A percentile compares a stretch with the other conserved stretches of the same genome.
Conservation (phyloP, 2,329 filamentous ascomycete species). For the Microcyclosporella mali region DNA sequence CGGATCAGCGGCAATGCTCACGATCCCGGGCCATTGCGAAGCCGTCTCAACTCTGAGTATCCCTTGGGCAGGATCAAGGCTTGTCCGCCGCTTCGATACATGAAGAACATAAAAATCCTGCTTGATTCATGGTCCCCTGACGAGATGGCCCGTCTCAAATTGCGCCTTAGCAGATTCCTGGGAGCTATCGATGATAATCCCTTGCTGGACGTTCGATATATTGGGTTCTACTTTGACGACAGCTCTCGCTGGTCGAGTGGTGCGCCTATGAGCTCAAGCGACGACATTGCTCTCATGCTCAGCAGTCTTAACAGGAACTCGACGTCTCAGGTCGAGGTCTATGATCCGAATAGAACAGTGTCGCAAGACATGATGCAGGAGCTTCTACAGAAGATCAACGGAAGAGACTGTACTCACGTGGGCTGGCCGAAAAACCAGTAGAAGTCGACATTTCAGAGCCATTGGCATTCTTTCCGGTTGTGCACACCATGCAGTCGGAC, state of each 20-base stretch:
- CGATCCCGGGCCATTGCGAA: slow-evolving; percentile 2
- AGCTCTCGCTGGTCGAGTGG: neutral
- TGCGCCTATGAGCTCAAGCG: too few species aligned
- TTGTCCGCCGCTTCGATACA: neutral
- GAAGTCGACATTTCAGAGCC: too few species aligned
- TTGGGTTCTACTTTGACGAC: slow-evolving; percentile 1
- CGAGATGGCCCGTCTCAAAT: neutral
- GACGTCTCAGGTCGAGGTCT: too few species aligned
- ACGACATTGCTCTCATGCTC: too few species aligned
- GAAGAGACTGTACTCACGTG: too few species aligned
- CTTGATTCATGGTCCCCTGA: neutral
- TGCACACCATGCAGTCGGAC: too few species aligned
- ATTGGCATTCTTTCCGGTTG: too few species aligned
- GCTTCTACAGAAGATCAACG: too few species aligned
- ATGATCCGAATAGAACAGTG: too few species aligned
- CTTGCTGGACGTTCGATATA: neutral
- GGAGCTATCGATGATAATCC: neutral
- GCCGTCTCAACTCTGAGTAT: slow-evolving; percentile 7
- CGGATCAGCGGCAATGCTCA: slow-evolving; percentile 1
- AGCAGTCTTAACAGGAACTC: too few species aligned
- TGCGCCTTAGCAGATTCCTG: neutral
- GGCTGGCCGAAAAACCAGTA: too few species aligned
- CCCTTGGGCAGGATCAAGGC: neutral
- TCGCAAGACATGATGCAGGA: too few species aligned
- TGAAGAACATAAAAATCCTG: neutral